Percentiles rank a stretch among this genome's conserved stretches.
Evolutionary conservation across 2,329 filamentous ascomycete species (phyloP).

Genomic region (Bimuria novae-zelandiae): DNA sequence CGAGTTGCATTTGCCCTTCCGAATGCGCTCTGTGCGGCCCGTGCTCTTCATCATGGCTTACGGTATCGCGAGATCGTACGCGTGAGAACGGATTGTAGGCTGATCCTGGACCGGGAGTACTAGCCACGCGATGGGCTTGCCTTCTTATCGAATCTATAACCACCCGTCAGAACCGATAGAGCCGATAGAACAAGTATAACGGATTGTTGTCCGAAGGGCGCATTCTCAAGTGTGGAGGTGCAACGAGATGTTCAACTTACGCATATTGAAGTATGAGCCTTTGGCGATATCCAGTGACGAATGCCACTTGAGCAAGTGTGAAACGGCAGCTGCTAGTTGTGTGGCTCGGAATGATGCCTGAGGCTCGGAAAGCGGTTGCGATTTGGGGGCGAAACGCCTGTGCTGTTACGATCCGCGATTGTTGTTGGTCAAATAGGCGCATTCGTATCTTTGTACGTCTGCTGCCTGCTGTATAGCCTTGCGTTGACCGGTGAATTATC

Average conservation of each 20-base stretch:
- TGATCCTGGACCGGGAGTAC: slow-evolving; percentile 24
- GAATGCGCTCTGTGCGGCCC: slow-evolving; percentile 27
- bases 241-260: background rate
- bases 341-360: background rate
- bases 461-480: background rate
- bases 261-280: background rate
- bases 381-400: slow-evolving; percentile 6
- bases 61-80: slow-evolving; percentile 27
- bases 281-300: background rate
- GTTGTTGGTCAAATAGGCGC: slow-evolving; percentile 1
- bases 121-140: slow-evolving; percentile 44
- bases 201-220: background rate
- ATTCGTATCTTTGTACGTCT: background rate
- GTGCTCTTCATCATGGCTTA: slow-evolving; percentile 37
- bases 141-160: slow-evolving; percentile 40
- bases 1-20: slow-evolving; percentile 27
- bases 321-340: background rate
- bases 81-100: slow-evolving; percentile 45
- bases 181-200: background rate
- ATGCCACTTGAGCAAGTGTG: background rate
- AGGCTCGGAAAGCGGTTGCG: background rate
- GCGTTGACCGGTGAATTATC: background rate
- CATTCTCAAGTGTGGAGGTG: background rate
- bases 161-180: slow-evolving; percentile 7
- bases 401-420: background rate